phyloP scores from a whole-genome alignment of 1,139 yeast species.

The Suhomyces coccinellae region DNA sequence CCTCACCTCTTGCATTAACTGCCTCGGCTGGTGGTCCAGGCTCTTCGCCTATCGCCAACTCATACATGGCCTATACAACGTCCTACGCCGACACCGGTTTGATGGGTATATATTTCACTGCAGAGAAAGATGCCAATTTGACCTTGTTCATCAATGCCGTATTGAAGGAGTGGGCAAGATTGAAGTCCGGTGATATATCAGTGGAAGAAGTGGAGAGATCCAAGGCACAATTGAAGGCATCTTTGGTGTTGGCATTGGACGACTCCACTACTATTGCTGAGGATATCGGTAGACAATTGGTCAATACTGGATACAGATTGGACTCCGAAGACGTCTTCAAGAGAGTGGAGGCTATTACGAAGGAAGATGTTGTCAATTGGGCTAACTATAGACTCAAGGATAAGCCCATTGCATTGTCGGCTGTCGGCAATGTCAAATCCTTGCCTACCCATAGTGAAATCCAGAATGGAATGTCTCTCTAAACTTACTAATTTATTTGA shows the following conservation, averaged over 20 bases:
- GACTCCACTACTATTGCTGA: conserved; percentile 97
- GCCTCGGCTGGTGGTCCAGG: conserved; percentile 63
- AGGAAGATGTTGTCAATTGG: conserved; percentile 82
- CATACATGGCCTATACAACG: conserved; percentile 95
- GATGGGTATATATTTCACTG: conserved; percentile 93
- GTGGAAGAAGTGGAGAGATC: conserved; percentile 91
- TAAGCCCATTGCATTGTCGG: conserved; percentile 86
- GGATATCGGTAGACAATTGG: conserved; percentile 95
- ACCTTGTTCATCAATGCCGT: conserved; percentile 71
- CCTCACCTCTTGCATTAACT: conserved; percentile 75
- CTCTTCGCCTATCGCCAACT: conserved; percentile 71
- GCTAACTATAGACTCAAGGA: conserved; percentile 78
- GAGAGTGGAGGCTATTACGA: conserved; percentile 75
- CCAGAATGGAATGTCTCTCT: conserved; percentile 36
- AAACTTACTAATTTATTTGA: conserved; percentile 1
- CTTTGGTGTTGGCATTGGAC: conserved; percentile 82
- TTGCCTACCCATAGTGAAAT: conserved; percentile 62
- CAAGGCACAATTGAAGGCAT: conserved; percentile 92
- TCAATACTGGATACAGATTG: conserved; percentile 88
- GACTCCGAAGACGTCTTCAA: conserved; percentile 92
- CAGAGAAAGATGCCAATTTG: conserved; percentile 71
- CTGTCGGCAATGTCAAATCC: conserved; percentile 75
- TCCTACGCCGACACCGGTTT: conserved; percentile 96
- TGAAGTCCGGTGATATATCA: conserved; percentile 71
- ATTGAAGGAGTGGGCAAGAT: conserved; percentile 83